Conservation (phyloP, 139 green algal species). For the Coelastrella sp. region DNA sequence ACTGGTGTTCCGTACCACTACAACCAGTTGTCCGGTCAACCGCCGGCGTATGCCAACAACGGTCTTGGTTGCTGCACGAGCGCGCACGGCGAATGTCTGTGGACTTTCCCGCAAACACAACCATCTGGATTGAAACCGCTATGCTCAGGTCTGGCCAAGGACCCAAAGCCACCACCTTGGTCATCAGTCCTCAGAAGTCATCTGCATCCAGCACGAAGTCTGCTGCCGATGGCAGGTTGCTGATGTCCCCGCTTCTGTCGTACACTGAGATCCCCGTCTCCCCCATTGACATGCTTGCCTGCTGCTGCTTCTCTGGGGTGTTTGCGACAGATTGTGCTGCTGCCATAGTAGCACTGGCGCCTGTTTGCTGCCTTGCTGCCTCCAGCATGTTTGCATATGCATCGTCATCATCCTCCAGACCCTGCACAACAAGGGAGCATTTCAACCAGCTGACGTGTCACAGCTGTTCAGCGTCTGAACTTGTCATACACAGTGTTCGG, state of each 20-base stretch:
- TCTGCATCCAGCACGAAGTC: constrained; percentile 23
- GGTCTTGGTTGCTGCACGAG: no score
- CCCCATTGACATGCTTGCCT: background rate
- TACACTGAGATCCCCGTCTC: background rate
- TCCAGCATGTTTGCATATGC: background rate
- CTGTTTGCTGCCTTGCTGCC: background rate
- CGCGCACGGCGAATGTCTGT: no score
- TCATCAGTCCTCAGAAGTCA: constrained; percentile 3
- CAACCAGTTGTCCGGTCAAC: no score
- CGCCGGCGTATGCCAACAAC: no score
- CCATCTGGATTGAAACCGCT: background rate
- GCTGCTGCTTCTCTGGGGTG: background rate
- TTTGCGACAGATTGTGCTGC: background rate
- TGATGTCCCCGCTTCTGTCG: background rate
- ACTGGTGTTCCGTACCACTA: no score
- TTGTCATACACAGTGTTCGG: no score
- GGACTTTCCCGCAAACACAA: no score
- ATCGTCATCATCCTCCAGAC: background rate
- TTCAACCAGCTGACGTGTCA: background rate
- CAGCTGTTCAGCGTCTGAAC: no score
- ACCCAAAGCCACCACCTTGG: no score
- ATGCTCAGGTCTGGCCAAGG: no score
- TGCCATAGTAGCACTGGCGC: background rate
- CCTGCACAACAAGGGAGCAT: background rate
- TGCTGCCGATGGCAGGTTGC: background rate